A percentile compares a stretch with the other conserved stretches of the same genome.
phyloP scores from a whole-genome alignment of 2,329 filamentous ascomycete genomes.

The Diplocarpon mali region DNA sequence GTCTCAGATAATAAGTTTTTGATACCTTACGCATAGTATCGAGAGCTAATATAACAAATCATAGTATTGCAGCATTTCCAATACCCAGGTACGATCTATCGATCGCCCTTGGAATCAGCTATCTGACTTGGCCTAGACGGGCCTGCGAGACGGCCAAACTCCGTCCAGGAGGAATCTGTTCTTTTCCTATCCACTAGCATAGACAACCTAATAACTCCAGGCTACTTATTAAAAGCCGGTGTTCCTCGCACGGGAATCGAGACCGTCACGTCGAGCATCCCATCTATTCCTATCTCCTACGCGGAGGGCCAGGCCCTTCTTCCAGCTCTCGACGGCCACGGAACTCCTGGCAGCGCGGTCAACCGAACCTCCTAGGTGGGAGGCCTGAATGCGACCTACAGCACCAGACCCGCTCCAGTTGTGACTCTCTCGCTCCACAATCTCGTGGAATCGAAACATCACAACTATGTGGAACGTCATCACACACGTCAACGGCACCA shows the following conservation, averaged over 20 bases:
- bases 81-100: no score
- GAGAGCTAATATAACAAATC: no score
- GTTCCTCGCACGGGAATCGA: constrained; percentile 58
- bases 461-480: constrained; percentile 83
- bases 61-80: no score
- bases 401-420: constrained; percentile 18
- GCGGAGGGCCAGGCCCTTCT: constrained; percentile 71
- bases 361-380: constrained; percentile 41
- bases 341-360: constrained; percentile 47
- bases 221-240: constrained; percentile 57
- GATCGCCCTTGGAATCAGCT: no score
- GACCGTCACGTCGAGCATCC: constrained; percentile 68
- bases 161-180: constrained; percentile 76
- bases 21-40: no score
- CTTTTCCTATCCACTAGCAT: constrained; percentile 59
- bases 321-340: constrained; percentile 75
- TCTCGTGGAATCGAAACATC: constrained; percentile 30
- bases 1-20: no score
- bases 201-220: constrained; percentile 77
- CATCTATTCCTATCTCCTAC: constrained; percentile 76
- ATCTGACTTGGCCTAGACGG: no score
- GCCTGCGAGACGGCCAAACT: constrained; percentile 58
- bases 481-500: constrained; percentile 74
- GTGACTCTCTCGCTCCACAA: constrained; percentile 26
- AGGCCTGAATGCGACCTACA: constrained; percentile 33